A percentile compares a stretch with the other conserved stretches of the same genome.
Evolutionary conservation across 2,329 filamentous ascomycete species (phyloP).

Genomic region (Neocatenulostroma microsporum): DNA sequence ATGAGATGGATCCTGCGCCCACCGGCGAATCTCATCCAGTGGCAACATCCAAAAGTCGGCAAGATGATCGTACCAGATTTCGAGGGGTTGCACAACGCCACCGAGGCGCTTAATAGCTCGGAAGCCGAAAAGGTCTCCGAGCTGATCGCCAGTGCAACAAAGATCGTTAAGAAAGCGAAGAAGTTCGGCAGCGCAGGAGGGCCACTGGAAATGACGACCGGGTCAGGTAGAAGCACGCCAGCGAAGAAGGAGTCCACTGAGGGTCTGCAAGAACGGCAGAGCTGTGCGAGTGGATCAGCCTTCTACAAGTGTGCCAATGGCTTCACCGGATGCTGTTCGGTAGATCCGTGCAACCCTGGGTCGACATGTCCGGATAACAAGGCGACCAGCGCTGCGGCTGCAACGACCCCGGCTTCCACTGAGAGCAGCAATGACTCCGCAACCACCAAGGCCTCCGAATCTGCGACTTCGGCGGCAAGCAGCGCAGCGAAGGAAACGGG

Average conservation of each 20-base stretch:
- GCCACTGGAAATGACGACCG: conserved; percentile 3
- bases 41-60: not conserved
- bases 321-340: conserved; percentile 23
- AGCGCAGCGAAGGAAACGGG: too few species aligned
- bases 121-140: not conserved
- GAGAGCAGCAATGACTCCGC: too few species aligned
- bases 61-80: conserved; percentile 17
- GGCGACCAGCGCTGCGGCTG: not conserved
- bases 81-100: conserved; percentile 10
- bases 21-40: not conserved
- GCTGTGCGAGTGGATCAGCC: conserved; percentile 14
- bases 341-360: conserved; percentile 18
- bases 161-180: conserved; percentile 8
- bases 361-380: conserved; percentile 12
- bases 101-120: conserved; percentile 5
- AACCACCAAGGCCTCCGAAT: too few species aligned
- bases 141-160: too few species aligned
- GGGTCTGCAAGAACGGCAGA: conserved; percentile 12
- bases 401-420: too few species aligned
- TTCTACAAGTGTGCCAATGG: conserved; percentile 20
- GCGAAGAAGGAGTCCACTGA: conserved; percentile 1
- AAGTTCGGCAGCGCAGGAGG: conserved; percentile 6
- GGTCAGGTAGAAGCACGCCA: conserved; percentile 1
- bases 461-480: too few species aligned
- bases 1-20: not conserved